Conservation (phyloP, 768 basidiomycete species). For the Agrocybe chaxingu region DNA sequence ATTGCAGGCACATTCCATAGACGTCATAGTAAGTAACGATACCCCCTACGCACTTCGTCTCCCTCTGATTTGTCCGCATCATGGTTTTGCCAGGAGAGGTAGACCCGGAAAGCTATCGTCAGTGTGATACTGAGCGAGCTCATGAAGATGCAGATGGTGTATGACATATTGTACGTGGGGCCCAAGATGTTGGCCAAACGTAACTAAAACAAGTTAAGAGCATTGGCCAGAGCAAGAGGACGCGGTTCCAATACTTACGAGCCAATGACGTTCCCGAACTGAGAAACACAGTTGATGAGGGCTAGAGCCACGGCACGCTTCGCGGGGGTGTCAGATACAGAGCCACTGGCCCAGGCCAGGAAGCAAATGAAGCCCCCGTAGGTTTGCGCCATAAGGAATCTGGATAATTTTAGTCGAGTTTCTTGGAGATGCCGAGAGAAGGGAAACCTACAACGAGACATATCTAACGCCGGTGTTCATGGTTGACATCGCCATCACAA, state of each 20-base stretch:
- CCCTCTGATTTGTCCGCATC: slow-evolving; percentile 36
- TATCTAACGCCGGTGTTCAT: slow-evolving; percentile 71
- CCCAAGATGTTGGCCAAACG: slow-evolving; percentile 67
- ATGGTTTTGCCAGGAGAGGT: slow-evolving; percentile 39
- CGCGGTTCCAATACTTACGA: slow-evolving; percentile 47
- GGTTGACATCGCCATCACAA: slow-evolving; percentile 67
- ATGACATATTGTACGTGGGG: slow-evolving; percentile 66
- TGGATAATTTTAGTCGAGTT: slow-evolving; percentile 18
- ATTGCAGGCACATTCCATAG: no score
- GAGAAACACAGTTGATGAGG: slow-evolving; percentile 75
- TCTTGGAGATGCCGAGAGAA: neutral
- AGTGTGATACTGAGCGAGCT: slow-evolving; percentile 48
- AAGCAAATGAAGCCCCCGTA: slow-evolving; percentile 73
- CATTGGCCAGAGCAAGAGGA: neutral
- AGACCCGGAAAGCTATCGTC: slow-evolving; percentile 44
- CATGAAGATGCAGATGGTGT: slow-evolving; percentile 66
- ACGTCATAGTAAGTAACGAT: slow-evolving; percentile 45
- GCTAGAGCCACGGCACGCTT: slow-evolving; percentile 89
- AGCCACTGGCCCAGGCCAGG: slow-evolving; percentile 48
- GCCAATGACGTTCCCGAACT: slow-evolving; percentile 82
- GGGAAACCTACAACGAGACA: slow-evolving; percentile 50
- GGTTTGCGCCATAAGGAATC: slow-evolving; percentile 75
- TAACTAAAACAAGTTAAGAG: slow-evolving; percentile 36
- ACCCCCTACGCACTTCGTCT: slow-evolving; percentile 30
- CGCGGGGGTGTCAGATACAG: slow-evolving; percentile 64